These are phyloP conservation scores for Aspergillus piperis DNA, from an alignment of 2,329 filamentous ascomycete genomes.

Conservation along the genomic window DNA sequence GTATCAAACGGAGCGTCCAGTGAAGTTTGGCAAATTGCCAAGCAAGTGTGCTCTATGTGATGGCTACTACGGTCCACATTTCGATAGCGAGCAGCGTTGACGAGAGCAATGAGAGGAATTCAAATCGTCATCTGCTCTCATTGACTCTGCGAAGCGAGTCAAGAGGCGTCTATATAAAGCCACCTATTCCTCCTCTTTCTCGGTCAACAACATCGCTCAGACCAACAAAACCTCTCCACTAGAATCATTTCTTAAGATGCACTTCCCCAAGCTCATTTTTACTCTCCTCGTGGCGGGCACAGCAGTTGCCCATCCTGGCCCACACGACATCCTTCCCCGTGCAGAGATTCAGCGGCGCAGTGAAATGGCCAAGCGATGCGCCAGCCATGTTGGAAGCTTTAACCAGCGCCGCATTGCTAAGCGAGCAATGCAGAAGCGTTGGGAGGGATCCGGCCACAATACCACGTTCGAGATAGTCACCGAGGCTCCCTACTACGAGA, in stretches of 20 bases:
- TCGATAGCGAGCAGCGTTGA: neutral
- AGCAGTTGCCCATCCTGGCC: conserved; percentile 6
- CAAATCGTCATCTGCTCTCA: too few species aligned
- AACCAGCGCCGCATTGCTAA: conserved; percentile 4
- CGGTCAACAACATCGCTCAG: neutral
- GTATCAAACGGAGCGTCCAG: neutral
- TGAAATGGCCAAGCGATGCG: conserved; percentile 4
- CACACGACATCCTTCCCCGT: neutral
- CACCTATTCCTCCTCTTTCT: neutral
- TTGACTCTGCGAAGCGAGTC: neutral
- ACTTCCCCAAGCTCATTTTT: neutral
- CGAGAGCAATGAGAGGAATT: neutral
- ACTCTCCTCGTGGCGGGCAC: neutral
- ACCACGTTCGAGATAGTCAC: conserved; percentile 3
- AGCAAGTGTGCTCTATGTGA: neutral
- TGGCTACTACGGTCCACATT: neutral
- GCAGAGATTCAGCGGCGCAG: conserved; percentile 5
- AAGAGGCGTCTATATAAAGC: neutral
- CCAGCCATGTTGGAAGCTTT: conserved; percentile 1
- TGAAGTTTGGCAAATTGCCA: neutral
- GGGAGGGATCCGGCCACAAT: neutral
- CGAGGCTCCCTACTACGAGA: conserved; percentile 22
- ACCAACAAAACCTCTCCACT: accelerated
- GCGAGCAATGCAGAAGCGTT: conserved; percentile 1
- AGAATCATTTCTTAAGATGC: neutral